Conservation (phyloP, 805 yeast species). For the Wickerhamomyces bisporus region DNA sequence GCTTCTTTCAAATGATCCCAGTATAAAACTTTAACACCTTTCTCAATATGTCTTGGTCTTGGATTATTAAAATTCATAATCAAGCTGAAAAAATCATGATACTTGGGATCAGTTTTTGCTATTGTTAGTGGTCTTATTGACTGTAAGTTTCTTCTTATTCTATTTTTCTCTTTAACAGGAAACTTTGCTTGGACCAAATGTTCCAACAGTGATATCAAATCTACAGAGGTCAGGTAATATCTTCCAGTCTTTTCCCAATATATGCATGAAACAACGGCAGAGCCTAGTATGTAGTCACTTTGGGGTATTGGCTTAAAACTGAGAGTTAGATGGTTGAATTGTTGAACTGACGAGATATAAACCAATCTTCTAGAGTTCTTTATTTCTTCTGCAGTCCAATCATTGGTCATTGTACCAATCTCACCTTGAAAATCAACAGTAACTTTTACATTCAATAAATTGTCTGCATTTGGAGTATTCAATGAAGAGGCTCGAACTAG, state of each 20-base stretch:
- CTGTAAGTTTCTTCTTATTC: slow-evolving; percentile 63
- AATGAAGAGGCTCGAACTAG: background rate
- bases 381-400: slow-evolving; percentile 45
- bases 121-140: slow-evolving; percentile 58
- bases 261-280: slow-evolving; percentile 53
- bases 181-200: slow-evolving; percentile 49
- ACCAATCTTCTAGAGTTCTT: slow-evolving; percentile 43
- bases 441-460: slow-evolving; percentile 12
- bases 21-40: slow-evolving; percentile 61
- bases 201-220: slow-evolving; percentile 53
- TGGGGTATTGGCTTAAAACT: slow-evolving; percentile 33
- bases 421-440: slow-evolving; percentile 14
- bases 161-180: slow-evolving; percentile 63
- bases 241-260: slow-evolving; percentile 46
- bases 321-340: slow-evolving; percentile 30
- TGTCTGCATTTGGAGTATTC: background rate
- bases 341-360: slow-evolving; percentile 35
- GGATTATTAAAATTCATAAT: slow-evolving; percentile 62
- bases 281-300: slow-evolving; percentile 32
- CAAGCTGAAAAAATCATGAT: slow-evolving; percentile 35
- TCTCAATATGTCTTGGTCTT: slow-evolving; percentile 64
- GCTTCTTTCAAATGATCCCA: slow-evolving; percentile 55
- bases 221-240: slow-evolving; percentile 60
- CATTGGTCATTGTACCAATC: slow-evolving; percentile 27
- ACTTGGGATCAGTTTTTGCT: slow-evolving; percentile 38